phyloP scores from a whole-genome alignment of 805 yeast species.

The Lachancea meyersii region DNA sequence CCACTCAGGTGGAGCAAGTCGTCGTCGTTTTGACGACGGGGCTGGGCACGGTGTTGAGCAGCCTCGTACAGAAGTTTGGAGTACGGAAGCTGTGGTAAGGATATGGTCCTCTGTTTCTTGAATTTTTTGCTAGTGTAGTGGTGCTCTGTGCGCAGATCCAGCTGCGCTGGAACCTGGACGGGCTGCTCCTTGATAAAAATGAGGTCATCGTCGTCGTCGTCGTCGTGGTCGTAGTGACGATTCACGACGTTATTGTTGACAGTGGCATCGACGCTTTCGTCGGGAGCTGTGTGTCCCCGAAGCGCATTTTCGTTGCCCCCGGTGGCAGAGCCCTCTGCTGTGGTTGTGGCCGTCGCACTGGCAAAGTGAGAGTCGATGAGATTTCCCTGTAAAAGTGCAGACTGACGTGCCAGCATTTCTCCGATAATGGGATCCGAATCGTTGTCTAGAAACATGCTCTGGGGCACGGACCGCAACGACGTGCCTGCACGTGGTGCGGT shows the following conservation, averaged over 20 bases:
- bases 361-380: constrained; percentile 15
- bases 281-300: constrained; percentile 12
- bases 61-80: constrained; percentile 38
- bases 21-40: constrained; percentile 27
- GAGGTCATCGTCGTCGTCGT: constrained; percentile 25
- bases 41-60: constrained; percentile 12
- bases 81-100: constrained; percentile 49
- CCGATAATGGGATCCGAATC: constrained; percentile 16
- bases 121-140: constrained; percentile 25
- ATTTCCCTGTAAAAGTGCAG: constrained; percentile 19
- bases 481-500: constrained; percentile 6
- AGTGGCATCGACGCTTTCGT: constrained; percentile 9
- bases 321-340: constrained; percentile 13
- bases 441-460: constrained; percentile 10
- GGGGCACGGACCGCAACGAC: constrained; percentile 4
- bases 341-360: constrained; percentile 11
- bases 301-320: constrained; percentile 24
- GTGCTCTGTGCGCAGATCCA: constrained; percentile 5
- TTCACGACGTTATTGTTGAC: constrained; percentile 11
- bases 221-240: constrained; percentile 10
- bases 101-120: constrained; percentile 45
- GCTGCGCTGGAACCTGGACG: not conserved
- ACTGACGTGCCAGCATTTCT: constrained; percentile 25
- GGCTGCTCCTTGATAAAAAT: constrained; percentile 29
- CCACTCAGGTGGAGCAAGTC: constrained; percentile 31